These are phyloP conservation scores for Caryopteris hybrid DNA, from an alignment of 305 asterid species.

Conservation along the genomic window DNA sequence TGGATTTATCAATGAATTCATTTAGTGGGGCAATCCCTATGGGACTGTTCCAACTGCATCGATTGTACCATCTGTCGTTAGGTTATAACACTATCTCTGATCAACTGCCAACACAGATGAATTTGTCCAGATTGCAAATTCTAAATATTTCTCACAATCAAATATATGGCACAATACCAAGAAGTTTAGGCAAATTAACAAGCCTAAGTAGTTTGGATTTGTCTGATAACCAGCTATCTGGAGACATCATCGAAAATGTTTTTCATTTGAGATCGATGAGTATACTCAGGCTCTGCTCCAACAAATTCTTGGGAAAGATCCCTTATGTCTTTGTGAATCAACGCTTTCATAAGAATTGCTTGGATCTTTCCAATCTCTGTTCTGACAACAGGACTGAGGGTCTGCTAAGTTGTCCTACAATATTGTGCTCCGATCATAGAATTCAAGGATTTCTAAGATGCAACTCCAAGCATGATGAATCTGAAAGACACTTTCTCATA, in stretches of 20 bases:
- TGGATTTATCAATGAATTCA: slow-evolving; percentile 28
- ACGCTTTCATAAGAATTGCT: neutral
- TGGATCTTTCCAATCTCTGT: slow-evolving; percentile 18
- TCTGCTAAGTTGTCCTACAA: slow-evolving; percentile 17
- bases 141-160: slow-evolving; percentile 21
- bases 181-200: neutral
- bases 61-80: slow-evolving; percentile 4
- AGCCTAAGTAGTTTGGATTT: no score
- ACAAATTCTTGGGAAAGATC: slow-evolving; percentile 14
- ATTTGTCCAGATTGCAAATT: slow-evolving; percentile 6
- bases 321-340: slow-evolving; percentile 12
- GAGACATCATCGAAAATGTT: slow-evolving; percentile 12
- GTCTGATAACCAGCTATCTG: slow-evolving; percentile 28
- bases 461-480: neutral
- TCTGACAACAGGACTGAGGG: slow-evolving; percentile 8
- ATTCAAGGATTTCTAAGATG: slow-evolving; percentile 5
- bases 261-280: neutral
- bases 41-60: slow-evolving; percentile 10
- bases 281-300: slow-evolving; percentile 15
- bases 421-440: slow-evolving; percentile 7
- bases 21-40: slow-evolving; percentile 19
- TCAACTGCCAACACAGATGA: slow-evolving; percentile 21
- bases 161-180: slow-evolving; percentile 8
- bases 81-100: slow-evolving; percentile 24
- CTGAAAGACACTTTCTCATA: neutral